These are phyloP conservation scores for Sporothrix pseudoabietina DNA, from an alignment of 2,329 filamentous ascomycete species.

Conservation along the genomic window DNA sequence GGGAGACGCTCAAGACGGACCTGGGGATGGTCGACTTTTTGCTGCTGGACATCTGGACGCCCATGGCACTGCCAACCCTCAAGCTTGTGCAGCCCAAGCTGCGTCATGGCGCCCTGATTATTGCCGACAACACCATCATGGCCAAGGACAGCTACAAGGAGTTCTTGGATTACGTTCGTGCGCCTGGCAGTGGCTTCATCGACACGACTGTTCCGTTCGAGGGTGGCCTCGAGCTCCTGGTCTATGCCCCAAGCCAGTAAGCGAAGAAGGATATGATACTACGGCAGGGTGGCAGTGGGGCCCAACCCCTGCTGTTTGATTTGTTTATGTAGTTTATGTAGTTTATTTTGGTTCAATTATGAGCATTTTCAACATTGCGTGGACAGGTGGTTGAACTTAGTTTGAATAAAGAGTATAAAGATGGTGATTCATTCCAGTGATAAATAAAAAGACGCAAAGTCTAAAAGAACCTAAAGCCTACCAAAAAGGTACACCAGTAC, in stretches of 20 bases:
- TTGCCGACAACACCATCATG: conserved; percentile 47
- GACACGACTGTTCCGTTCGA: conserved; percentile 35
- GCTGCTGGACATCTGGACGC: conserved; percentile 54
- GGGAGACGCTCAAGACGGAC: conserved; percentile 56
- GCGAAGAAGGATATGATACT: background rate
- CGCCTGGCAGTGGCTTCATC: conserved; percentile 47
- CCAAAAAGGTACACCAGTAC: background rate
- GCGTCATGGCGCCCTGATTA: conserved; percentile 45
- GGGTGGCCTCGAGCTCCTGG: conserved; percentile 36
- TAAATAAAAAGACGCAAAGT: too few species aligned
- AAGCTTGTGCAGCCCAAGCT: conserved; percentile 43
- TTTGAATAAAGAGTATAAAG: too few species aligned
- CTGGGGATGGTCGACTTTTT: conserved; percentile 57
- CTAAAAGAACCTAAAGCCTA: too few species aligned
- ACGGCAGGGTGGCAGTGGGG: background rate
- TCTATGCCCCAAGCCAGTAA: conserved; percentile 32
- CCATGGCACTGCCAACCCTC: conserved; percentile 42
- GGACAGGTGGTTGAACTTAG: background rate
- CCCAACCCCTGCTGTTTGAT: conserved; percentile 8
- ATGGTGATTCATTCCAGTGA: too few species aligned
- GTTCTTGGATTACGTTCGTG: conserved; percentile 45
- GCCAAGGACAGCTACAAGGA: conserved; percentile 44
- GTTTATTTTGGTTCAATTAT: background rate
- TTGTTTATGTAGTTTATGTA: background rate
- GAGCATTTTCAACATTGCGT: background rate